Base-by-base conservation (phyloP, 257 asterid species). In the Ilex aquifolium region DNA sequence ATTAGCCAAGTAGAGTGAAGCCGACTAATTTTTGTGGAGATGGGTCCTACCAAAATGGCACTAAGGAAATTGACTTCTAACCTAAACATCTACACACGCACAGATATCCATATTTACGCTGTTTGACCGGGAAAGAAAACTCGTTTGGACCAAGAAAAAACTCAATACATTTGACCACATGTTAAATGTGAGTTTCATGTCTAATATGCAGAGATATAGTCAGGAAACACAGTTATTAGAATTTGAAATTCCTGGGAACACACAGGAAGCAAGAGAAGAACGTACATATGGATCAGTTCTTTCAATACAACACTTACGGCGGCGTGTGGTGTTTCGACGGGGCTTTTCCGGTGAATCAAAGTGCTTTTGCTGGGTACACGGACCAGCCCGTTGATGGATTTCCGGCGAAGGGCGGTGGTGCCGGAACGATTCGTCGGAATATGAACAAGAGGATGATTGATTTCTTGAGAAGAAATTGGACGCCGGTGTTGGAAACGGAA, bases 361-460 rank as follows among this genome's bases (percentile, higher is more conserved):
- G 78, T 70, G 85, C 78, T 40, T 83, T 83, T 65, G 58, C 54
- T 30, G 54, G 21, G 14, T 83, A 65, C 59, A 58, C 31, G 32
- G 57, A 31, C 11, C 31, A 44, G 27, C 12, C 77, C 59, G 31
- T 14, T 56, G 51, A 52, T 27, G 79, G 70, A 16, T 44, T 71
- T 59, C 56, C 57, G 39, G 31, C 57, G 27, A 44, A 4, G 10
- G 9, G 32, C n/a, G 6, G 7, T 32, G 42, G 59, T 68, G 39
- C 16, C 14, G 55, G 11, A 15, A 3, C 1, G 62, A 66, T 31
- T 52, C 59, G 60, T 46, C 59, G 1, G 6, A 80, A 83, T 57
- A 57, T 65, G 32, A 76, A 77, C 65, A 76, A 57, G 77, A 83
- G 66, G 73, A 74, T 76, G 87, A 32, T 74, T 5, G 79, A 67